Evolutionary conservation across 176 grass and related monocot species (phyloP).

Genomic region (Ensete glaucum): DNA sequence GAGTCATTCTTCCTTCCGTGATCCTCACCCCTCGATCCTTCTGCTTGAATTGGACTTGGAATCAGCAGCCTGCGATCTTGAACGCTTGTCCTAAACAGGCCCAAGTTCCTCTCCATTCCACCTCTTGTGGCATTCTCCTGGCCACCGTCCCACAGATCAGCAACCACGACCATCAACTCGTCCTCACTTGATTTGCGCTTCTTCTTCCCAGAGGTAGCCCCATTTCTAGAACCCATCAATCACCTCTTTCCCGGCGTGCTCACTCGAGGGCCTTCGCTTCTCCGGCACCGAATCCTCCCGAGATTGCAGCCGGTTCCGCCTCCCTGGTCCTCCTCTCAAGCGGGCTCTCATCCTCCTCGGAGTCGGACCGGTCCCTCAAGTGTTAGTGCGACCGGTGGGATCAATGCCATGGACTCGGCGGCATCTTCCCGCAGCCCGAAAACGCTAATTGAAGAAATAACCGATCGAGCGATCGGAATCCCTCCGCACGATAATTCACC

Average conservation of each 20-base stretch:
- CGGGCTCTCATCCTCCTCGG: slow-evolving; percentile 53
- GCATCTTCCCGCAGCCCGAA: slow-evolving; percentile 43
- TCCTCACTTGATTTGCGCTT: slow-evolving; percentile 75
- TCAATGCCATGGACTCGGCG: slow-evolving; percentile 71
- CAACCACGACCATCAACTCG: slow-evolving; percentile 36
- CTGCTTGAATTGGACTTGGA: slow-evolving; percentile 53
- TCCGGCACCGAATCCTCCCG: slow-evolving; percentile 54
- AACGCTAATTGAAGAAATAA: slow-evolving; percentile 28
- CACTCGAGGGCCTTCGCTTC: slow-evolving; percentile 46
- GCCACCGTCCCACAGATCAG: slow-evolving; percentile 75
- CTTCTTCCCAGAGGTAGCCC: slow-evolving; percentile 41
- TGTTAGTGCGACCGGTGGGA: slow-evolving; percentile 83
- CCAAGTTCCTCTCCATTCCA: slow-evolving; percentile 54
- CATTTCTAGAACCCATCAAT: slow-evolving; percentile 44
- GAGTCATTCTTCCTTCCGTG: slow-evolving; percentile 37
- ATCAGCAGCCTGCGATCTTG: slow-evolving; percentile 57
- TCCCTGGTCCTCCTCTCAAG: slow-evolving; percentile 32
- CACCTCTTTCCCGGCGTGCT: slow-evolving; percentile 26
- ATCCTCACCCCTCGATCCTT: slow-evolving; percentile 27
- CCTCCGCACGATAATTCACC: not conserved
- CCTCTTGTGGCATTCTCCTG: slow-evolving; percentile 60
- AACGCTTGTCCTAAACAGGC: slow-evolving; percentile 34
- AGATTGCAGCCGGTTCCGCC: slow-evolving; percentile 19
- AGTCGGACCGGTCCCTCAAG: slow-evolving; percentile 64
- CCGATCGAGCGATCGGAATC: slow-evolving; percentile 11